Conservation (phyloP, 192 early-diverging fungal species). For the Gamsiella multidivaricata region DNA sequence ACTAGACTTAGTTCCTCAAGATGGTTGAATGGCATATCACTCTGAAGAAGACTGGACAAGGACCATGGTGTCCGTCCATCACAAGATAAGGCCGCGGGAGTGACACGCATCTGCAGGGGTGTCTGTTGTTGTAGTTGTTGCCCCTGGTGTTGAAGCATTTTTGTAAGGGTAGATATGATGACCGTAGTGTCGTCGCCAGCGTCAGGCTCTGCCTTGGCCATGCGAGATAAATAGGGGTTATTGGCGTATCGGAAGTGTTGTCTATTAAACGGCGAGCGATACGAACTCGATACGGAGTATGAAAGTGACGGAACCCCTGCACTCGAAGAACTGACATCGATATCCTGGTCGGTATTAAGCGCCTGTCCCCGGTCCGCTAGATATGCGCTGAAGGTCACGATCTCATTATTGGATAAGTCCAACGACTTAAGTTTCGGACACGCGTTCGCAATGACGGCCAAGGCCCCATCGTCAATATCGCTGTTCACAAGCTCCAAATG, state of each 20-base stretch:
- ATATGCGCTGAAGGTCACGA: constrained; percentile 22
- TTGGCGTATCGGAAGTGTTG: too few species aligned
- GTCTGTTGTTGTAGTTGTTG: constrained; percentile 5
- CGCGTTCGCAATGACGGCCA: constrained; percentile 11
- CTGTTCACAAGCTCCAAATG: constrained; percentile 40
- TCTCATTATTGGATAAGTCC: constrained; percentile 44
- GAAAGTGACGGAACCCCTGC: too few species aligned
- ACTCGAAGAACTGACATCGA: too few species aligned
- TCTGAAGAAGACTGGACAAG: constrained; percentile 15
- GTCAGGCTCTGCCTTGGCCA: too few species aligned
- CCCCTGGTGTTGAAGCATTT: not conserved
- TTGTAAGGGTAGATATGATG: not conserved
- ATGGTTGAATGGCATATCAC: constrained; percentile 19
- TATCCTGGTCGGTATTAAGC: not conserved
- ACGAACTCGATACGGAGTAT: too few species aligned
- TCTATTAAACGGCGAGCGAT: too few species aligned
- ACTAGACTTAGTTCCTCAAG: constrained; percentile 46
- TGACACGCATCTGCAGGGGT: not conserved
- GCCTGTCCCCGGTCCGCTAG: too few species aligned
- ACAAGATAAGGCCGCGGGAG: too few species aligned
- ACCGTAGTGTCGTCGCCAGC: not conserved
- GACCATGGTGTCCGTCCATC: not conserved
- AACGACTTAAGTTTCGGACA: constrained; percentile 24
- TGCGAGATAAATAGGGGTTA: too few species aligned
- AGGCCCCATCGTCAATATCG: constrained; percentile 23